These are phyloP conservation scores for Moniliophthora roreri DNA, from an alignment of 1,284 basidiomycete species.

Conservation along the genomic window DNA sequence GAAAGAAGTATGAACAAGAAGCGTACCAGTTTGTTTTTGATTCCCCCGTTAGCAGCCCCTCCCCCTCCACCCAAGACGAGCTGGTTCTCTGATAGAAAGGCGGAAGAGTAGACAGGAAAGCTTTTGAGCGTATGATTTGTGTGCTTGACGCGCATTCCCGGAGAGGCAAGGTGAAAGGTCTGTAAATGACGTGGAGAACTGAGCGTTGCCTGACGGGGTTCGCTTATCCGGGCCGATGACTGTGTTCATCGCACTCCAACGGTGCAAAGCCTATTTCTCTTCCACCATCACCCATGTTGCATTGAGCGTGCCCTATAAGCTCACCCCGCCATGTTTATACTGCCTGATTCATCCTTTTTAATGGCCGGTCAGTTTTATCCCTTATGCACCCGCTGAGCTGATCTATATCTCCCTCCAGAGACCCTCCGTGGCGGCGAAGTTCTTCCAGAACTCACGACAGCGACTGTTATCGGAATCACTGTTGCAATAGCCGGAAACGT, in stretches of 20 bases:
- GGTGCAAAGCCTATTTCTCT: background rate
- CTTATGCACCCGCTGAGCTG: too few species aligned
- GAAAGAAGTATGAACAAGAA: constrained; percentile 5
- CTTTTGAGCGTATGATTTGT: constrained; percentile 70
- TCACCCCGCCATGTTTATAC: background rate
- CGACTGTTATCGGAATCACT: constrained; percentile 77
- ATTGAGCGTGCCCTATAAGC: too few species aligned
- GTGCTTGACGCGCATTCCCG: constrained; percentile 81
- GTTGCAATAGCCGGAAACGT: constrained; percentile 86
- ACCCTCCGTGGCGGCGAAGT: constrained; percentile 17
- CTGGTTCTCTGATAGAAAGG: constrained; percentile 74
- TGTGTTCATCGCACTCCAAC: background rate
- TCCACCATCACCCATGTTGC: too few species aligned
- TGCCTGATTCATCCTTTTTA: too few species aligned
- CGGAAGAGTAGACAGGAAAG: constrained; percentile 87
- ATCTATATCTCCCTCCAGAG: background rate
- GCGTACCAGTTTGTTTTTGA: constrained; percentile 89
- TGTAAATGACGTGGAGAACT: constrained; percentile 8
- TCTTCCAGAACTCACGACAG: constrained; percentile 57
- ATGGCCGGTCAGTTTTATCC: too few species aligned
- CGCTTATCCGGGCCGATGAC: background rate
- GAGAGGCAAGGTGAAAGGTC: background rate
- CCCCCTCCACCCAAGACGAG: constrained; percentile 91
- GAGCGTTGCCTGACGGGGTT: constrained; percentile 8
- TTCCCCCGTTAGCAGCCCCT: constrained; percentile 76